A percentile compares a stretch with the other conserved stretches of the same genome.
Conservation (phyloP, 805 yeast genomes). For the Candida quercuum region DNA sequence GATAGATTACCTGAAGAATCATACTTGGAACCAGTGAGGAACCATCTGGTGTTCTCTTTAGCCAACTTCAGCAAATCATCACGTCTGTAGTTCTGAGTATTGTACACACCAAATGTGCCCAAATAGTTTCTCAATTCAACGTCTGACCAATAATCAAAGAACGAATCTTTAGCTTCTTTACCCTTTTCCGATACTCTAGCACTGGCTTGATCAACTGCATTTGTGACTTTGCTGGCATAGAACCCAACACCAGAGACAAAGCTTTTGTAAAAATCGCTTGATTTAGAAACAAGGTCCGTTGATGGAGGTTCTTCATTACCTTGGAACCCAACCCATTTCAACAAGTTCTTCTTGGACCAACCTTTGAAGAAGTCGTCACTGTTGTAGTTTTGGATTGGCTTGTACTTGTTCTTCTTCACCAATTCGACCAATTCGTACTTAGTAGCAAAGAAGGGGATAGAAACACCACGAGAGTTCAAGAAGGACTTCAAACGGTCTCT, state of each 20-base stretch:
- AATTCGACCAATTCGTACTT: constrained; percentile 33
- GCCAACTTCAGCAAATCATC: constrained; percentile 34
- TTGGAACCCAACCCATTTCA: constrained; percentile 34
- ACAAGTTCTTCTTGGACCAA: constrained; percentile 32
- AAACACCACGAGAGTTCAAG: constrained; percentile 35
- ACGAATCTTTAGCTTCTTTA: constrained; percentile 11
- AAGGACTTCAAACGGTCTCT: constrained; percentile 38
- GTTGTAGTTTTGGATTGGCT: constrained; percentile 28
- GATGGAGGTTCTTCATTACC: constrained; percentile 20
- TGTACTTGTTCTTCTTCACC: constrained; percentile 33
- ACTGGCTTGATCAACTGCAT: constrained; percentile 11
- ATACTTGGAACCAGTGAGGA: constrained; percentile 24
- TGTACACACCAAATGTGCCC: constrained; percentile 35
- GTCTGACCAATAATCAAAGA: constrained; percentile 36
- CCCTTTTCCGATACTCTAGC: not conserved
- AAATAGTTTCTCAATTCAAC: constrained; percentile 38
- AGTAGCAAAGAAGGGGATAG: constrained; percentile 34
- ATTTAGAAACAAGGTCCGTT: constrained; percentile 17
- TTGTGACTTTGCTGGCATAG: constrained; percentile 12
- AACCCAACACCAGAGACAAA: constrained; percentile 10
- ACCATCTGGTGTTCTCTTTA: constrained; percentile 36
- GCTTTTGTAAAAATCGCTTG: constrained; percentile 18
- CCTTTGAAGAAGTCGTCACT: constrained; percentile 30
- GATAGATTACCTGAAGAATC: constrained; percentile 1
- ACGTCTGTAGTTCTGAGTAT: constrained; percentile 22